phyloP scores from a whole-genome alignment of 306 rosid genomes.

The Dicorynia guianensis region DNA sequence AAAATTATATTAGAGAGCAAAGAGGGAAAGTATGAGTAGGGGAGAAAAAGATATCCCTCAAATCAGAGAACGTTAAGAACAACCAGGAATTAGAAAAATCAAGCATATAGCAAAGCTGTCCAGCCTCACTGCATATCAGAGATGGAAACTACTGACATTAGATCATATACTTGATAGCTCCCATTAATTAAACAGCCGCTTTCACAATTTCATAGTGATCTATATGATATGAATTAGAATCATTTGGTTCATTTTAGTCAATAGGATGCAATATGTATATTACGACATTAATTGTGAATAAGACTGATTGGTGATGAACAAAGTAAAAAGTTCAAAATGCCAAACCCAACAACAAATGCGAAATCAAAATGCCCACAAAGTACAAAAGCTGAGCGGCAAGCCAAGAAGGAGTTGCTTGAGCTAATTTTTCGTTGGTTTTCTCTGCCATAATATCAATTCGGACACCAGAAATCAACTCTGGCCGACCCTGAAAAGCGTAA shows the following conservation, averaged over 20 bases:
- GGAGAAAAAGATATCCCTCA: no score
- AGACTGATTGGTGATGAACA: slow-evolving; percentile 13
- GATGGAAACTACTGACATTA: background rate
- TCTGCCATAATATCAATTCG: slow-evolving; percentile 80
- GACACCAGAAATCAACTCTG: slow-evolving; percentile 82
- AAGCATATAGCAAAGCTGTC: no score
- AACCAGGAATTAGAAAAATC: no score
- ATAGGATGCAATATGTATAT: slow-evolving; percentile 7
- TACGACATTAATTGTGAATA: slow-evolving; percentile 25
- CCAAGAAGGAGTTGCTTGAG: slow-evolving; percentile 64
- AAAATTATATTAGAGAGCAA: no score
- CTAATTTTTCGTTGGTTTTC: slow-evolving; percentile 52
- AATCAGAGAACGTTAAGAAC: no score
- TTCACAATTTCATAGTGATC: slow-evolving; percentile 32
- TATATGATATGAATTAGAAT: slow-evolving; percentile 14
- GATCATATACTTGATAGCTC: slow-evolving; percentile 10
- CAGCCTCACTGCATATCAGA: no score
- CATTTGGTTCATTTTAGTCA: slow-evolving; percentile 11
- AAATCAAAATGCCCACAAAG: slow-evolving; percentile 59
- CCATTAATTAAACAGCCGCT: slow-evolving; percentile 1
- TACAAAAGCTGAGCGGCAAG: slow-evolving; percentile 66
- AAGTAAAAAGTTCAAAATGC: slow-evolving; percentile 25
- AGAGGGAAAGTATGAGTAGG: no score
- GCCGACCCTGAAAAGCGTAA: slow-evolving; percentile 70
- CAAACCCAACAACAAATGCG: slow-evolving; percentile 27